A percentile compares a stretch with the other conserved stretches of the same genome.
Evolutionary conservation across 257 asterid genomes (phyloP).

Genomic region (Solanum etuberosum): DNA sequence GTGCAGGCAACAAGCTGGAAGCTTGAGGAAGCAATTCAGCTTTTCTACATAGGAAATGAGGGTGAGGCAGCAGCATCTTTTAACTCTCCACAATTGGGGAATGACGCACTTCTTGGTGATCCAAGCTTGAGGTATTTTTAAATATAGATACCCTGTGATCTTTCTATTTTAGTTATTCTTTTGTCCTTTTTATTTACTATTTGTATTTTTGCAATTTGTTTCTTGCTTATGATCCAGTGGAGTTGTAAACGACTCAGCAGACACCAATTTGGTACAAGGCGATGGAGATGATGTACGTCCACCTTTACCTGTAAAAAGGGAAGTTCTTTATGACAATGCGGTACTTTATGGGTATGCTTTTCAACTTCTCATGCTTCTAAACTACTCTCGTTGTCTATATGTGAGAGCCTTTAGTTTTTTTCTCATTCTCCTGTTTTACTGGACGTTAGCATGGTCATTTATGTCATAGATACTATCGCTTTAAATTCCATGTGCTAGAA

Average conservation of each 20-base stretch:
- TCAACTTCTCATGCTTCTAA: conserved; percentile 1
- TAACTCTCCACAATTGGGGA: conserved; percentile 30
- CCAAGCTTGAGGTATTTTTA: conserved; percentile 41
- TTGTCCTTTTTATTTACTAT: neutral
- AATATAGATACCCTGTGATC: neutral
- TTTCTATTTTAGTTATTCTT: neutral
- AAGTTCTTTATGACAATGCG: conserved; percentile 71
- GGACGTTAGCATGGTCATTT: neutral
- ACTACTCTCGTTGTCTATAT: neutral
- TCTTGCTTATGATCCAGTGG: conserved; percentile 26
- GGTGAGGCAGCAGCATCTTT: conserved; percentile 33
- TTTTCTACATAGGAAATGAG: conserved; percentile 77
- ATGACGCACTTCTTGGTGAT: conserved; percentile 30
- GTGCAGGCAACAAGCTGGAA: conserved; percentile 94
- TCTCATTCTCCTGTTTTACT: neutral
- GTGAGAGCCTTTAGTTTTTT: neutral
- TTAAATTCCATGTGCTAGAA: neutral
- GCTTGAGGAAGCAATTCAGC: conserved; percentile 98
- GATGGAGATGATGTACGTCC: conserved; percentile 64
- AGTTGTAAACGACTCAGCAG: conserved; percentile 28
- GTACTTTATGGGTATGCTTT: conserved; percentile 52
- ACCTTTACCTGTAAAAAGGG: conserved; percentile 94
- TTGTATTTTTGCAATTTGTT: neutral
- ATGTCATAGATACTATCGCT: neutral
- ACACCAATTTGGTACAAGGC: conserved; percentile 25